Evolutionary conservation across 225 moss, liverwort and hornwort genomes (phyloP).

Genomic region (Bryum argenteum): DNA sequence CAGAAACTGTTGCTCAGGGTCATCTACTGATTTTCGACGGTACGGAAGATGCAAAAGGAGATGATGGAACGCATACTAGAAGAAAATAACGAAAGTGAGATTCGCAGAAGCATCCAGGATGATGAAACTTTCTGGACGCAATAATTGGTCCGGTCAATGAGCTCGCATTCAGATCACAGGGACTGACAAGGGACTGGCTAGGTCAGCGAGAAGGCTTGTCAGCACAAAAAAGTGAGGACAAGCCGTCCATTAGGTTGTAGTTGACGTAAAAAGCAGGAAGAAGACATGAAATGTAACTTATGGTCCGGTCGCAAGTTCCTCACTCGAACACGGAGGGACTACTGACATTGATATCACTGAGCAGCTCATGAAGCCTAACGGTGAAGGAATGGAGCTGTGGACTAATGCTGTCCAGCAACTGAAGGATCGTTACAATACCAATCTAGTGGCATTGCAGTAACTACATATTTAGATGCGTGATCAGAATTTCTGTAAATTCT

Average conservation of each 20-base stretch:
- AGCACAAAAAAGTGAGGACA: not conserved
- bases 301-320: not conserved
- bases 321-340: not conserved
- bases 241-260: not conserved
- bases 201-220: not conserved
- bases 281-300: not conserved
- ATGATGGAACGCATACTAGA: not conserved
- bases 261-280: not conserved
- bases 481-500: not conserved
- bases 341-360: not conserved
- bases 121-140: not conserved
- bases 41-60: not conserved
- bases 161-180: conserved; percentile 9
- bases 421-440: not conserved
- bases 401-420: not conserved
- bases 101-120: not conserved
- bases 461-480: not conserved
- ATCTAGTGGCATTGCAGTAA: not conserved
- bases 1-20: not conserved
- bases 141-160: not conserved
- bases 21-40: not conserved
- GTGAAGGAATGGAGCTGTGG: not conserved
- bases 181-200: not conserved
- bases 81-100: not conserved
- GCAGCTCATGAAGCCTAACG: not conserved